Evolutionary conservation across 2,329 filamentous ascomycete species (phyloP), one percentile per base, ranked within the genome.

Genomic region (Periconia macrospinosa): DNA sequence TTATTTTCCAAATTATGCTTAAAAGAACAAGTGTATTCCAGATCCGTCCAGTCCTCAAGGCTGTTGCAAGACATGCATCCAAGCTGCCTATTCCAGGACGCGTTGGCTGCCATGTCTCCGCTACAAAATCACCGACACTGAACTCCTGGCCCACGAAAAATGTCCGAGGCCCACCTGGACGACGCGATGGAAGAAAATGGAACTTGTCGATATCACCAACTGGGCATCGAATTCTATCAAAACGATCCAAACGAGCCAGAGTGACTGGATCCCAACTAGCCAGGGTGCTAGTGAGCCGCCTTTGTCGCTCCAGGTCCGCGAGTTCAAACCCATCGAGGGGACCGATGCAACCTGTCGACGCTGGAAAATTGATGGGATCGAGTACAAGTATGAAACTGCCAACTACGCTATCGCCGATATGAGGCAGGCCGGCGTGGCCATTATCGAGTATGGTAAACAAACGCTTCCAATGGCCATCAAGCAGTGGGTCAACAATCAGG

Each of bases 121-220:
- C 2, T 46, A 46, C 30, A 52, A 52, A 30, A 52, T 52, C 35
- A 27, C 33, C 6, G 49, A 52, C 35, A 18, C 49, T 5, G 49
- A 52, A 30, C 35, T 52, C 10, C 33, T 52, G 18, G 49, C 45
- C 33, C 42, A 52, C 27, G 49, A 42, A 9, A 18, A 17, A 14
- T 46, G 49, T 23, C 49, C 49, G 10, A 27, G 49, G 20, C 49
- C 49, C 17, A 37, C 49, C 6, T 52, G 49, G 49, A 52, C 42
- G 9, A 37, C 17, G 20, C 14, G 49, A 14, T 52, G 49, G 49
- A 45, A 52, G 41, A 46, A 46, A 17, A 52, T 52, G 49, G 42
- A 52, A 30, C 19, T 52, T 17, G 41, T 52, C 20, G 49, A 52
- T 40, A 52, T 52, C 14, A 18, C 23, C 3, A 33, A 17, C 19